Conservation (phyloP, 352 stramenopile genomes). For the Phytopythium chamaehyphon region DNA sequence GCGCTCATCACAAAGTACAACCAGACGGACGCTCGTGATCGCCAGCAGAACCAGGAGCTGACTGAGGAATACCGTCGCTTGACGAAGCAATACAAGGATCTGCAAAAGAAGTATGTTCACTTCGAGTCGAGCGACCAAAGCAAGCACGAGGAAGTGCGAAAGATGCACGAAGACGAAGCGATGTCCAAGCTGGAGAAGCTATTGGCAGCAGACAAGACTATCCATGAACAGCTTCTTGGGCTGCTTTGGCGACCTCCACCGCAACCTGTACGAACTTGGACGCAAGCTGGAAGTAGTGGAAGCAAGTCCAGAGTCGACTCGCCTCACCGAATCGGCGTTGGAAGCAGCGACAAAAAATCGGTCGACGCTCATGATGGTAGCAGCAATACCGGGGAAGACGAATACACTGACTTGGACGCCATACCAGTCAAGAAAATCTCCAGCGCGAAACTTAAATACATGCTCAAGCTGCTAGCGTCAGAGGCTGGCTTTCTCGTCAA, state of each 20-base stretch:
- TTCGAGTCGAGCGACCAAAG: conserved; percentile 89
- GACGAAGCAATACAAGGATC: conserved; percentile 95
- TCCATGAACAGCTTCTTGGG: conserved; percentile 91
- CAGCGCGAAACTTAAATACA: conserved; percentile 82
- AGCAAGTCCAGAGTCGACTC: background rate
- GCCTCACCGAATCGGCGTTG: background rate
- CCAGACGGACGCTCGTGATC: conserved; percentile 84
- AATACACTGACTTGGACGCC: conserved; percentile 47
- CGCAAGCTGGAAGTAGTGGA: conserved; percentile 17
- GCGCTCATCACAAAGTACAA: conserved; percentile 91
- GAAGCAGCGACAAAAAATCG: background rate
- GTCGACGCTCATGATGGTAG: conserved; percentile 12
- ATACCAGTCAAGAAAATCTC: conserved; percentile 60
- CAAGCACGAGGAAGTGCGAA: conserved; percentile 88
- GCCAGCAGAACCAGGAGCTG: conserved; percentile 90
- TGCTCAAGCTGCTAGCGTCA: conserved; percentile 80
- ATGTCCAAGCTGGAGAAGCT: conserved; percentile 83
- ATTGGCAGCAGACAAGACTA: conserved; percentile 85
- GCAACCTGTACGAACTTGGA: conserved; percentile 50
- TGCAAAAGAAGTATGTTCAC: conserved; percentile 94
- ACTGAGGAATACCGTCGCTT: conserved; percentile 92
- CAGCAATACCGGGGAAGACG: conserved; percentile 30
- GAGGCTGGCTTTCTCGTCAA: conserved; percentile 90
- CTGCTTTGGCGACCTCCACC: conserved; percentile 64
- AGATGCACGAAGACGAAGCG: conserved; percentile 90